A percentile compares a stretch with the other conserved stretches of the same genome.
Evolutionary conservation across 495 filamentous ascomycete species (phyloP).

Genomic region (Penicillium pancosmium): DNA sequence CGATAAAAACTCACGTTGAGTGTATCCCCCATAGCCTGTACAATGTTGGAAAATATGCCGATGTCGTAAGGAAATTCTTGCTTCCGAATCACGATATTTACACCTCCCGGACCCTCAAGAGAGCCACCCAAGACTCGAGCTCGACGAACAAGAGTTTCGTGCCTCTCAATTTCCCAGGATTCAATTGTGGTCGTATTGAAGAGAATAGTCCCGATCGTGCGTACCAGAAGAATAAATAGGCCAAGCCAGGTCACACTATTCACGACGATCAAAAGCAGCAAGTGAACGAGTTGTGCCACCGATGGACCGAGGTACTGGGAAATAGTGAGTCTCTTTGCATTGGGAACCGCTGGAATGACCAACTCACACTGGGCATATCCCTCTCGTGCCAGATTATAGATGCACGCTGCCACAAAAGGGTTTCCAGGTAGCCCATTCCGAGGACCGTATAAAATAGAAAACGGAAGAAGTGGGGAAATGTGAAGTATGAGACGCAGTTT

Average conservation of each 20-base stretch:
- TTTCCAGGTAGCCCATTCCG: slow-evolving; percentile 66
- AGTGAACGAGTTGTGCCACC: slow-evolving; percentile 58
- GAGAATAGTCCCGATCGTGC: slow-evolving; percentile 58
- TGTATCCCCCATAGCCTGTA: slow-evolving; percentile 71
- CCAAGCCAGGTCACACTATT: slow-evolving; percentile 67
- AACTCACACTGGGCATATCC: slow-evolving; percentile 65
- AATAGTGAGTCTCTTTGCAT: slow-evolving; percentile 13
- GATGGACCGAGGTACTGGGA: slow-evolving; percentile 75
- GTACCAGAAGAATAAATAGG: slow-evolving; percentile 64
- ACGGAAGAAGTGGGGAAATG: slow-evolving; percentile 87
- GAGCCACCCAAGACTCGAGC: slow-evolving; percentile 59
- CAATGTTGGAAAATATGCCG: slow-evolving; percentile 79
- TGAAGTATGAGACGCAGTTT: slow-evolving; percentile 90
- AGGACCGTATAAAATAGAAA: slow-evolving; percentile 79
- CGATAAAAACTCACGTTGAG: slow-evolving; percentile 36
- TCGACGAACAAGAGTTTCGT: slow-evolving; percentile 70
- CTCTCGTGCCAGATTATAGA: slow-evolving; percentile 66
- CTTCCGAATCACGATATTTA: slow-evolving; percentile 54
- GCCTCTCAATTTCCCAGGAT: slow-evolving; percentile 87
- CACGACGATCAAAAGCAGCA: slow-evolving; percentile 65
- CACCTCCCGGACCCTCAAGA: slow-evolving; percentile 63
- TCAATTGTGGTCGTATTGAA: slow-evolving; percentile 85
- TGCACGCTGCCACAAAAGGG: slow-evolving; percentile 59
- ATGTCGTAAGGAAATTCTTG: slow-evolving; percentile 94
- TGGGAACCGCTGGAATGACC: not conserved